These are phyloP conservation scores for Jasminum sambac DNA, from an alignment of 257 asterid genomes.

Conservation along the genomic window DNA sequence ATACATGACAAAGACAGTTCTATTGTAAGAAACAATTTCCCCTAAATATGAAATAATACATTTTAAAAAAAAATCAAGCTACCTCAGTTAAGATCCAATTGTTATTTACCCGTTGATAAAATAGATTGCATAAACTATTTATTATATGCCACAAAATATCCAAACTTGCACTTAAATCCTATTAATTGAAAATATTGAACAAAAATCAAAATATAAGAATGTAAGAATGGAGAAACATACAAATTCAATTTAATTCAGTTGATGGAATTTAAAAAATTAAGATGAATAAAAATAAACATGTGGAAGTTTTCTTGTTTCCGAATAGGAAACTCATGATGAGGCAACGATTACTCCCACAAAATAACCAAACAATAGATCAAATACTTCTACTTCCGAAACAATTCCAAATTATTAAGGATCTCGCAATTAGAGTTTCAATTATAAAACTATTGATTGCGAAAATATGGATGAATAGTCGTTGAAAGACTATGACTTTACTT, in stretches of 20 bases:
- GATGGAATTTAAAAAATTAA: neutral
- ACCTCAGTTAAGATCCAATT: neutral
- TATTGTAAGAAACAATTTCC: neutral
- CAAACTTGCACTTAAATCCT: neutral
- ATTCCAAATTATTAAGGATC: neutral
- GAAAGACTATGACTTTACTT: neutral
- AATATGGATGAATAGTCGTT: neutral
- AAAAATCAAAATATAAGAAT: neutral
- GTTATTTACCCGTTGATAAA: neutral
- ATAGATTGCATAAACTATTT: neutral
- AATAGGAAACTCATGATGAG: conserved; percentile 83
- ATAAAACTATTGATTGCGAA: neutral
- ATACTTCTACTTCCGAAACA: neutral
- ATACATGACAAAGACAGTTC: too few relatives aligned
- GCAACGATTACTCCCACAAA: conserved; percentile 23
- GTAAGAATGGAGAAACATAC: neutral
- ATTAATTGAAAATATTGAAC: neutral
- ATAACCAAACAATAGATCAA: conserved; percentile 20
- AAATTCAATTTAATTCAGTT: conserved; percentile 19
- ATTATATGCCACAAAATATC: neutral
- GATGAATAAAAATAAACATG: conserved; percentile 46
- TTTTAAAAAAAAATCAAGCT: too few relatives aligned
- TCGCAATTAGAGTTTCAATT: neutral
- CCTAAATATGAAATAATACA: too few relatives aligned
- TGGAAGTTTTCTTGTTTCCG: conserved; percentile 91